A percentile compares a stretch with the other conserved stretches of the same genome.
phyloP scores from a whole-genome alignment of 176 grass and related monocot species.

The Paspalum vaginatum region DNA sequence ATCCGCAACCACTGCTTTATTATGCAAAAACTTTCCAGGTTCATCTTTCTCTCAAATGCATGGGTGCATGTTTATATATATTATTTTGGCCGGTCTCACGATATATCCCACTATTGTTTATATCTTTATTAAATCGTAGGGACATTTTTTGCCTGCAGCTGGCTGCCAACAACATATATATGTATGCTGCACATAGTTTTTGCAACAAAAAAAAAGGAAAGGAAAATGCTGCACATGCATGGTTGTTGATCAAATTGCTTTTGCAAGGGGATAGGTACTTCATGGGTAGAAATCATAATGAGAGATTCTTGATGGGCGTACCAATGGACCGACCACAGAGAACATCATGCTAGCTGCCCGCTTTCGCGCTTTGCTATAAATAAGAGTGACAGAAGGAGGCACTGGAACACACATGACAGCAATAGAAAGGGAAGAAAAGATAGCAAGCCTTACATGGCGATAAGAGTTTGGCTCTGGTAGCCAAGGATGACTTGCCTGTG shows the following conservation, averaged over 20 bases:
- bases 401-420: background rate
- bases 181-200: background rate
- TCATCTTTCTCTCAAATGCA: background rate
- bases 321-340: background rate
- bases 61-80: background rate
- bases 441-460: slow-evolving; percentile 42
- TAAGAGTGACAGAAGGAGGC: background rate
- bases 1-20: slow-evolving; percentile 8
- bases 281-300: background rate
- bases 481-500: slow-evolving; percentile 53
- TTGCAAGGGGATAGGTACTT: background rate
- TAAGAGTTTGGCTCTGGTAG: slow-evolving; percentile 39
- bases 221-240: background rate
- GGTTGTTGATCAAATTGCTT: background rate
- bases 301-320: background rate
- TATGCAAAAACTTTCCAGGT: background rate
- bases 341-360: background rate
- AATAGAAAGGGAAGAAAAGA: background rate
- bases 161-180: background rate
- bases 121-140: background rate
- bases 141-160: background rate
- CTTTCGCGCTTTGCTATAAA: slow-evolving; percentile 21
- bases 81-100: background rate
- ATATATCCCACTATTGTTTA: background rate
- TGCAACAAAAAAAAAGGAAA: too few species aligned